Evolutionary conservation across 2,329 filamentous ascomycete genomes (phyloP).

Genomic region (Podosphaera fusca): DNA sequence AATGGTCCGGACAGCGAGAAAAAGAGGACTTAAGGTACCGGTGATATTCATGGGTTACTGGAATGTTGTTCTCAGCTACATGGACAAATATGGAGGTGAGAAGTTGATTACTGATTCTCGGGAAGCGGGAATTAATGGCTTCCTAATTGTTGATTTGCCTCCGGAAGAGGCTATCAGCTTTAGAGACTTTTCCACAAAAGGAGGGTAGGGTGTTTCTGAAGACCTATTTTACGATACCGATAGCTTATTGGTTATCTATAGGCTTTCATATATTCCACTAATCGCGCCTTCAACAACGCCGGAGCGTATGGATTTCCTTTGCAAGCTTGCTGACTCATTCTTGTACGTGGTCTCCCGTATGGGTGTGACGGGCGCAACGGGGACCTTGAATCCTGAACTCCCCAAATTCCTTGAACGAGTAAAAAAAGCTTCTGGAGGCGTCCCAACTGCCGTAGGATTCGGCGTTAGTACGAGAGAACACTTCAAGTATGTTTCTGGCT

Average conservation of each 20-base stretch:
- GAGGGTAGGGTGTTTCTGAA: slow-evolving; percentile 29
- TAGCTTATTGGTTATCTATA: slow-evolving; percentile 14
- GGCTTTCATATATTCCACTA: slow-evolving; percentile 85
- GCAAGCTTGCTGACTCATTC: slow-evolving; percentile 91
- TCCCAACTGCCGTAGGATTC: slow-evolving; percentile 81
- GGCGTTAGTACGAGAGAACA: slow-evolving; percentile 91
- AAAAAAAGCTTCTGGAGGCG: slow-evolving; percentile 76
- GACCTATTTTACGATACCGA: slow-evolving; percentile 1
- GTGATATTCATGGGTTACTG: slow-evolving; percentile 97
- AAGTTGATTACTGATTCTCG: slow-evolving; percentile 64
- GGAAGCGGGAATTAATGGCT: slow-evolving; percentile 72
- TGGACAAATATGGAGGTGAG: slow-evolving; percentile 50
- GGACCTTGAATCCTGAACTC: slow-evolving; percentile 58
- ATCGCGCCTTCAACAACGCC: slow-evolving; percentile 90
- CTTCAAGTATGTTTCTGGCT: slow-evolving; percentile 60
- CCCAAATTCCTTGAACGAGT: slow-evolving; percentile 66
- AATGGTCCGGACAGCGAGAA: slow-evolving; percentile 63
- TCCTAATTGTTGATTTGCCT: slow-evolving; percentile 88
- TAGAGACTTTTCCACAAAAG: slow-evolving; percentile 58
- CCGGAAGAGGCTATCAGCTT: slow-evolving; percentile 91
- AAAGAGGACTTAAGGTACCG: slow-evolving; percentile 54
- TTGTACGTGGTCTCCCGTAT: slow-evolving; percentile 96
- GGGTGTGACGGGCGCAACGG: slow-evolving; percentile 83
- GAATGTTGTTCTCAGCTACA: slow-evolving; percentile 68
- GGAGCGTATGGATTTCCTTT: slow-evolving; percentile 80